phyloP scores from a whole-genome alignment of 345 rosid genomes.

The Citrus mangshanensis region DNA sequence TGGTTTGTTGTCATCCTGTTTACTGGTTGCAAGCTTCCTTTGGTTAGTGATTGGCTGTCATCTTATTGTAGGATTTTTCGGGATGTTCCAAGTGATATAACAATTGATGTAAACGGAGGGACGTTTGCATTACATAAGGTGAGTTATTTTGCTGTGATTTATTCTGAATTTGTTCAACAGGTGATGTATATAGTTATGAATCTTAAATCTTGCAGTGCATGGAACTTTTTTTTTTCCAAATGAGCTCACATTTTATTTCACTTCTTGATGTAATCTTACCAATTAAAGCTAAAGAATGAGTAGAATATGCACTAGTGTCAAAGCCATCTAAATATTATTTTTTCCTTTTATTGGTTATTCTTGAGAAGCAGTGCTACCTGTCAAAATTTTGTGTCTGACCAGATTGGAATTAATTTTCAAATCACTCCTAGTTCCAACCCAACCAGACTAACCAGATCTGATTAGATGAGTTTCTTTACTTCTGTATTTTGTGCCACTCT shows the following conservation, averaged over 20 bases:
- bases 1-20: background rate
- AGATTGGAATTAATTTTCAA: too few relatives aligned
- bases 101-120: conserved; percentile 73
- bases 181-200: background rate
- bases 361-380: background rate
- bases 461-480: background rate
- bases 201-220: background rate
- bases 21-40: background rate
- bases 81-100: conserved; percentile 92
- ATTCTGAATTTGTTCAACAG: conserved; percentile 1
- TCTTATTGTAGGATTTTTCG: conserved; percentile 73
- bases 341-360: background rate
- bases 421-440: background rate
- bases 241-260: background rate
- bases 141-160: conserved; percentile 8
- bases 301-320: background rate
- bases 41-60: conserved; percentile 2
- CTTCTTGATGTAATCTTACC: background rate
- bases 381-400: too few relatives aligned
- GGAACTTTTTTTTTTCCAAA: background rate
- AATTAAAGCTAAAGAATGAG: background rate
- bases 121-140: conserved; percentile 88
- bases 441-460: background rate
- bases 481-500: background rate
- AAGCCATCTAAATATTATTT: too few relatives aligned